Evolutionary conservation across 106 monocot species (phyloP), one percentile per base, ranked within the genome.

Genomic region (Dioscorea zingiberensis): DNA sequence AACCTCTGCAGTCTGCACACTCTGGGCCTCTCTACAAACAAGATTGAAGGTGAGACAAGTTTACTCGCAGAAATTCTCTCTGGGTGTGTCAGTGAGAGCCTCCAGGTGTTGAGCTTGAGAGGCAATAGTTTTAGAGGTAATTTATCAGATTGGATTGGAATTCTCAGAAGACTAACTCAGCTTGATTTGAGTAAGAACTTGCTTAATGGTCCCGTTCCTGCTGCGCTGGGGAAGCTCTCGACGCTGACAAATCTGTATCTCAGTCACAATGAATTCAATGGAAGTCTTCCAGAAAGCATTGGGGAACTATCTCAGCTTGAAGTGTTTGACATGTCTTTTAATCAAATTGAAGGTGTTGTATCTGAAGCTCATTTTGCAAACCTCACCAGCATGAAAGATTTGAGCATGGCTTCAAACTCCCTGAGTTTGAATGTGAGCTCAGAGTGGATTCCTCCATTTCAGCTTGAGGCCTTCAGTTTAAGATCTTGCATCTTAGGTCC

Each of bases 401-500:
- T 86, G 32, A 3, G 32, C 24, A 18, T 86, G 27, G 4, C 47
- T 12, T 25, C 47, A 3, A 82, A 79, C 30, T 65, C 63, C 7
- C 0, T 82, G 7, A 30, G 13, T 15, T n/a, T 79, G 0, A 28
- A 22, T 1, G 4, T 87, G 11, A 44, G 32, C 14, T 25, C 48
- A 0, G 47, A 76, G n/a, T 79, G 84, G 79, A 21, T 68, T 19
- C 82, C 82, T 51, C 71, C 68, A 6, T 85, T 85, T 66, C 68
- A 69, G 25, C 56, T 82, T 1, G 17, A 4, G 22, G 2, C 2
- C 1, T 16, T 82, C 13, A 1, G 6, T 16, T 2, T 78, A 7
- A 14, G 38, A 13, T 70, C 58, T 18, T 82, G 82, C 22, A 38
- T 58, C 16, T 11, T 86, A n/a, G 86, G 82, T 4, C 64, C 78